Evolutionary conservation across 2,329 filamentous ascomycete genomes (phyloP), one percentile per base, ranked within the genome.

Genomic region (Ophiostoma australiae): DNA sequence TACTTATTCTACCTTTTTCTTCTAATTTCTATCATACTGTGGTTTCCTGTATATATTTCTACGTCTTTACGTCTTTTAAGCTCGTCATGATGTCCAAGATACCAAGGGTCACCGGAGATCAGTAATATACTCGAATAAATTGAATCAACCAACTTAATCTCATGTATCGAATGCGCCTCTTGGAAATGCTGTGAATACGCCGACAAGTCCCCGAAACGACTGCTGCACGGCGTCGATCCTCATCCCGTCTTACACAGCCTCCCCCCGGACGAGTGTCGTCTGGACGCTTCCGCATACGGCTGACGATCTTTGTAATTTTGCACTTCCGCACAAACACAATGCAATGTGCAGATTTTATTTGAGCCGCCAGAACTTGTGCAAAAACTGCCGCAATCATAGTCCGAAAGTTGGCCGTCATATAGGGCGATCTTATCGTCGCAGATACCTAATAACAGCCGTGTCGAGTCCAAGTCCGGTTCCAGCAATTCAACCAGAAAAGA

Each of bases 11-110:
- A 52, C 15, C 39, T 52, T 58, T 27, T 13, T 58, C 23, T 58
- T 58, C 44, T 58, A 58, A 58, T 58, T 58, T 58, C 52, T 58
- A 58, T 58, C 52, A 58, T 58, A 58, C 52, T 27, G 23, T 58
- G 52, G 52, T 58, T 58, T 58, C 52, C 52, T 58, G 52, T 58
- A 58, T 58, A 58, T 23, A 27, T 58, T 58, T 48, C 8, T 58
- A 58, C 11, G 39, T 41, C 10, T 41, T 41, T 41, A 41, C 39
- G 23, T 27, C 52, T 5, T 58, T 27, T 58, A 1, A 27, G 23
- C 17, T 58, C n/a, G 23, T 58, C 52, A 58, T 58, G 23, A 58
- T 58, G 52, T 58, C 10, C 11, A 58, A 13, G 52, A 58, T 58
- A 58, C 52, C 52, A 58, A 48, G 52, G 52, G 52, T 8, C n/a